Conservation (phyloP, 306 rosid species). For the Canavalia gladiata region DNA sequence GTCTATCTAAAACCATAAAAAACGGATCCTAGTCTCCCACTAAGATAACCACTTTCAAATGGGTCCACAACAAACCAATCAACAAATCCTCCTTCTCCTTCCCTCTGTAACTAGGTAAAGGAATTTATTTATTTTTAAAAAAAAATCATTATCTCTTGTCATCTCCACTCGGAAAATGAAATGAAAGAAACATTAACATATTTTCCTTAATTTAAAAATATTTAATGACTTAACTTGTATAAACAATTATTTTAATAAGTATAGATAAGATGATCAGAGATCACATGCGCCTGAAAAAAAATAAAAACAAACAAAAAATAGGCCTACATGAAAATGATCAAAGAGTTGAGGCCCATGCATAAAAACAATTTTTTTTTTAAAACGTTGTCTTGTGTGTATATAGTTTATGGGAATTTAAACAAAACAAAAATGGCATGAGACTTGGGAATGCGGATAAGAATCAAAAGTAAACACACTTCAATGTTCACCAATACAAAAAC, state of each 20-base stretch:
- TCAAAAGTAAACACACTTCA: not conserved
- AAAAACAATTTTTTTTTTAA: not conserved
- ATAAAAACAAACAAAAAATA: not conserved
- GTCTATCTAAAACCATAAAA: not conserved
- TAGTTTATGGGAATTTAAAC: not conserved
- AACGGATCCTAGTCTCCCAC: constrained; percentile 20
- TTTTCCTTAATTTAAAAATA: not conserved
- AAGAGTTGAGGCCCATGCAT: constrained; percentile 5
- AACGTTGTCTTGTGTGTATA: not conserved
- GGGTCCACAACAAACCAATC: constrained; percentile 22
- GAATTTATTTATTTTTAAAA: not conserved
- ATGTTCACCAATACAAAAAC: constrained; percentile 4
- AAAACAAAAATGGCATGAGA: not conserved
- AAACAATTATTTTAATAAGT: not conserved
- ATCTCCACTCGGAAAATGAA: not conserved
- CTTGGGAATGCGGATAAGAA: not conserved
- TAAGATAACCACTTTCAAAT: not conserved
- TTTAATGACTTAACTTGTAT: not conserved
- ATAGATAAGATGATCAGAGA: constrained; percentile 14
- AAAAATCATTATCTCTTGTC: not conserved
- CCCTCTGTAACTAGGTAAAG: constrained; percentile 1
- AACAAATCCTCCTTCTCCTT: constrained; percentile 12
- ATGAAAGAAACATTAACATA: not conserved
- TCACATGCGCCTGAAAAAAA: not conserved
- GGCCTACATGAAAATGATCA: constrained; percentile 35